Evolutionary conservation across 2,329 filamentous ascomycete genomes (phyloP).

Genomic region (Epichloe scottii): DNA sequence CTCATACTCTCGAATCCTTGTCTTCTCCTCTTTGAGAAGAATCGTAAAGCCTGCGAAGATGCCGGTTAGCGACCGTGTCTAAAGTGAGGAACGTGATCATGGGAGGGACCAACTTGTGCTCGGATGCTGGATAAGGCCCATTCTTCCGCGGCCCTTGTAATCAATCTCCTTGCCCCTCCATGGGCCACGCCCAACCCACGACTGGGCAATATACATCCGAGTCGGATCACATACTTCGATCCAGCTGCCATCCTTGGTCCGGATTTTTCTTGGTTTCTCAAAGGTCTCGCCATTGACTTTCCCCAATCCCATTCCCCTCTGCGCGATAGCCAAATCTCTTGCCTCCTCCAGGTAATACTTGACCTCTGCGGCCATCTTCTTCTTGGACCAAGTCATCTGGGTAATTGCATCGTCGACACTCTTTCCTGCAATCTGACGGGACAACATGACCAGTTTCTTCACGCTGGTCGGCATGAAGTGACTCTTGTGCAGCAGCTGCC

Average conservation of each 20-base stretch:
- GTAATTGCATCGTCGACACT: slow-evolving; percentile 84
- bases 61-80: neutral
- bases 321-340: slow-evolving; percentile 66
- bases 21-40: slow-evolving; percentile 86
- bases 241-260: slow-evolving; percentile 62
- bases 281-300: slow-evolving; percentile 27
- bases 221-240: slow-evolving; percentile 60
- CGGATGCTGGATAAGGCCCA: slow-evolving; percentile 56
- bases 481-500: slow-evolving; percentile 45
- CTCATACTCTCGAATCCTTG: slow-evolving; percentile 65
- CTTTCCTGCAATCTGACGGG: slow-evolving; percentile 85
- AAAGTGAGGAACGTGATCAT: neutral
- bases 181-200: slow-evolving; percentile 75
- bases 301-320: slow-evolving; percentile 72
- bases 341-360: slow-evolving; percentile 69
- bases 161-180: slow-evolving; percentile 47
- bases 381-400: slow-evolving; percentile 93
- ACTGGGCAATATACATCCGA: slow-evolving; percentile 81
- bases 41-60: slow-evolving; percentile 55
- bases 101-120: slow-evolving; percentile 54
- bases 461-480: slow-evolving; percentile 68
- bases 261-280: slow-evolving; percentile 38
- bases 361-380: slow-evolving; percentile 78
- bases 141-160: slow-evolving; percentile 63
- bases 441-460: slow-evolving; percentile 83